Evolutionary conservation across 139 green algal species (phyloP), one percentile per base, ranked within the genome.

Genomic region (Choricystis sp.): DNA sequence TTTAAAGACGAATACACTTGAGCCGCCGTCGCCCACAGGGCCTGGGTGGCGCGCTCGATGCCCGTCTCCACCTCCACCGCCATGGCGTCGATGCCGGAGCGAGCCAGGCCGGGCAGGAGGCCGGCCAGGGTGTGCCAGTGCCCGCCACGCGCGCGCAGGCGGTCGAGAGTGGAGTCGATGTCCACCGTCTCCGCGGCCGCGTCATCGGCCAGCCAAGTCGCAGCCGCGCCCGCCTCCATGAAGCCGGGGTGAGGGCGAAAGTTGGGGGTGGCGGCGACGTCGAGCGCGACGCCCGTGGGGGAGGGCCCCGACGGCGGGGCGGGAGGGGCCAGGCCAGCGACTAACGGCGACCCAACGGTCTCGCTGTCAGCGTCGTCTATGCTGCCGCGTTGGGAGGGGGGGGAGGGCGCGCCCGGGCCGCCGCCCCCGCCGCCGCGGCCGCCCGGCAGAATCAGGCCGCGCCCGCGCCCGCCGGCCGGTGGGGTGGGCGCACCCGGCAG

Each of bases 181-280:
- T 63, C 23, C 57, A 81, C 48, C 24, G 28, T 59, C 29, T 67
- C 28, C 0, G 49, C 57, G 57, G 64, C 49, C n/a, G 25, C 1
- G 20, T 63, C 30, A 2, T 40, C 57, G 25, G 31, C 27, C 5
- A 26, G 19, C n/a, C 27, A 57, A 14, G 61, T 5, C 71, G 62
- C 63, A 25, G 31, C 2, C 29, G 28, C 28, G 19, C 67, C n/a
- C 0, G 69, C 68, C 26, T 89, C 75, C 83, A 92, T 89, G 73
- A 92, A 92, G 25, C 84, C 84, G 2, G 84, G 72, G 1, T 83
- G 85, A 3, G 84, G 84, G 1, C 83, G 65, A 69, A 82, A 89
- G 52, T 75, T 70, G 58, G 76, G 67, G 3, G 59, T 60, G 27
- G 48, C 31, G 22, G 67, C 48, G 20, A 25, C 49, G 52, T 49